phyloP scores from a whole-genome alignment of 2,329 filamentous ascomycete genomes.

The Fusarium sp. region DNA sequence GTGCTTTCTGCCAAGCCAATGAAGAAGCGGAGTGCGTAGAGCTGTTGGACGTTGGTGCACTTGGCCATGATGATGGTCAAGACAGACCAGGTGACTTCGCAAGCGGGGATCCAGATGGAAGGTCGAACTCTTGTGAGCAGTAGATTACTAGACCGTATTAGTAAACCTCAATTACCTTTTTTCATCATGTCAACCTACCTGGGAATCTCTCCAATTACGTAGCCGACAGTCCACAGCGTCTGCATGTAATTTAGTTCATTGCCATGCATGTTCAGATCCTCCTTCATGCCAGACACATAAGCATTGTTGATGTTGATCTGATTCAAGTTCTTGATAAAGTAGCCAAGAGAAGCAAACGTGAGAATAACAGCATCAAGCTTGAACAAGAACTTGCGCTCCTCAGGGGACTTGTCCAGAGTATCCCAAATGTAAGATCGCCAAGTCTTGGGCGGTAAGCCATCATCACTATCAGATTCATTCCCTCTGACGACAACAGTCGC shows the following conservation, averaged over 20 bases:
- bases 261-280: conserved; percentile 61
- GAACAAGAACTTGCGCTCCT: conserved; percentile 55
- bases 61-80: conserved; percentile 52
- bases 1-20: conserved; percentile 53
- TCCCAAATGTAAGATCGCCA: conserved; percentile 64
- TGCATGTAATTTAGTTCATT: conserved; percentile 62
- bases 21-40: conserved; percentile 57
- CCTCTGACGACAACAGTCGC: conserved; percentile 3
- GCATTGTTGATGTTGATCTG: conserved; percentile 53
- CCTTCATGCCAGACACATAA: conserved; percentile 59
- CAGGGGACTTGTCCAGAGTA: conserved; percentile 56
- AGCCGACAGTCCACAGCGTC: conserved; percentile 69
- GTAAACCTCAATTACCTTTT: neutral
- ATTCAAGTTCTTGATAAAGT: conserved; percentile 55
- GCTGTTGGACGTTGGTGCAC: conserved; percentile 51
- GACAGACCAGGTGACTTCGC: conserved; percentile 49
- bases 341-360: conserved; percentile 51
- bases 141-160: conserved; percentile 38
- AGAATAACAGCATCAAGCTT: conserved; percentile 57
- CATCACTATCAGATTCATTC: conserved; percentile 27
- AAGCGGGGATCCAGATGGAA: conserved; percentile 55
- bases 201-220: conserved; percentile 61
- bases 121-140: conserved; percentile 53
- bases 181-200: conserved; percentile 20
- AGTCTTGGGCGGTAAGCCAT: conserved; percentile 49